Conservation (phyloP, 225 moss, liverwort and hornwort species). For the Lunularia cruciata region DNA sequence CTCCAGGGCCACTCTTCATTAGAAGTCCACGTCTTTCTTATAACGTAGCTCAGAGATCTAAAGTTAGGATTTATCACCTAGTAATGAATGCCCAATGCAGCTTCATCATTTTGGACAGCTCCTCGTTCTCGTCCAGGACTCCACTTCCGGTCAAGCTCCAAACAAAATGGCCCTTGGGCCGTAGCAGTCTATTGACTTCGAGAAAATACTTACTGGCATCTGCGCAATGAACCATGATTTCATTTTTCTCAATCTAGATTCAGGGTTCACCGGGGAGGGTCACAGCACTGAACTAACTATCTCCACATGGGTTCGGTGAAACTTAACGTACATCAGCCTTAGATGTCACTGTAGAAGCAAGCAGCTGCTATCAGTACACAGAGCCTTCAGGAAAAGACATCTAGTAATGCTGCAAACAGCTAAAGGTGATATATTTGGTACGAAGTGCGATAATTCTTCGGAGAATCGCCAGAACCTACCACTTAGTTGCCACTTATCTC, state of each 20-base stretch:
- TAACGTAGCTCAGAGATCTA: too few species aligned
- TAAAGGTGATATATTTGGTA: too few species aligned
- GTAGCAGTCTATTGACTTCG: conserved; percentile 58
- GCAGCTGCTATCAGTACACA: too few species aligned
- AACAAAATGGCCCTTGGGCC: conserved; percentile 58
- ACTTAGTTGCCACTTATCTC: background rate
- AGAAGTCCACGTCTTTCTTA: too few species aligned
- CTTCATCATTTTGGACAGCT: background rate
- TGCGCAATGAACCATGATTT: conserved; percentile 24
- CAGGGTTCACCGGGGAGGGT: too few species aligned
- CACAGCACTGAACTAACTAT: background rate
- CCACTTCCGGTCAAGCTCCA: conserved; percentile 23
- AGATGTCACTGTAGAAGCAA: too few species aligned
- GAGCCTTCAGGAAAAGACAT: too few species aligned
- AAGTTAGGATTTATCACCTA: too few species aligned
- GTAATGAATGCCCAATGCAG: background rate
- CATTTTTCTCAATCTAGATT: background rate
- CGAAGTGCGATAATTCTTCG: background rate
- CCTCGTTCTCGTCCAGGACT: background rate
- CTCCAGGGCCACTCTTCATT: too few species aligned
- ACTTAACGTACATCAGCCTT: background rate
- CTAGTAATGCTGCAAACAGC: too few species aligned
- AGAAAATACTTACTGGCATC: conserved; percentile 48
- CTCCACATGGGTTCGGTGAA: background rate
- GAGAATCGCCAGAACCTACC: background rate